Evolutionary conservation across 164 flowering plant genomes (phyloP), one percentile per base, ranked within the genome.

Genomic region (Vitis vinifera): DNA sequence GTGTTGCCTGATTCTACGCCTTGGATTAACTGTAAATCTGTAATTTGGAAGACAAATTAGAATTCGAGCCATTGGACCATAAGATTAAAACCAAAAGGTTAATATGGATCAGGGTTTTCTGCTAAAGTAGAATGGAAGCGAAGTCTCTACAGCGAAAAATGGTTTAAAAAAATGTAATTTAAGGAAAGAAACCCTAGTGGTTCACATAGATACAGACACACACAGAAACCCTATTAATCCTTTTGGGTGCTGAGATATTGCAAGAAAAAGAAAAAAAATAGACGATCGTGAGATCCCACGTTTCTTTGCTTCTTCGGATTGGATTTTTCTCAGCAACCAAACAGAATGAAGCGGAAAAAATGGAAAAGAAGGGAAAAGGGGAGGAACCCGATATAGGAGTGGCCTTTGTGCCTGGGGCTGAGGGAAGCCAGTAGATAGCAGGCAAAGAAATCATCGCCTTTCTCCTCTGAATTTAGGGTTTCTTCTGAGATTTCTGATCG

Each of bases 1-100:
- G 65, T 92, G 97, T 68, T 90, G 97, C 79, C 92, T 82, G 12
- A 93, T 91, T 51, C 98, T 71, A 19, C 97, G 86, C 57, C 82
- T 73, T 15, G 98, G 98, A 61, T 93, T 90, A 69, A 91, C 84
- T 0, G 98, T 93, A 60, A 85, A 93, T 67, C 98, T 93, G 66
- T 8, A 53, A 60, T 57, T 13, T 2, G 61, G 14, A 8, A 44
- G 29, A n/a, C 10, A 15, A 17, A 27, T 8, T 1, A 17, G 29
- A 10, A 9, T 37, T 37, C 44, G 7, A 37, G 4, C 5, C 44
- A 37, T 37, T 37, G 7, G 7, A 37, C 44, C 44, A 37, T 37
- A 2, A 3, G 44, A 37, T 37, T 6, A 37, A 2, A 37, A 37
- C 44, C 44, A 37, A 37, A 37, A 37, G 44, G 44, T 37, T 37